Evolutionary conservation across 306 rosid genomes (phyloP).

Genomic region (Trichosanthes cucumerina): DNA sequence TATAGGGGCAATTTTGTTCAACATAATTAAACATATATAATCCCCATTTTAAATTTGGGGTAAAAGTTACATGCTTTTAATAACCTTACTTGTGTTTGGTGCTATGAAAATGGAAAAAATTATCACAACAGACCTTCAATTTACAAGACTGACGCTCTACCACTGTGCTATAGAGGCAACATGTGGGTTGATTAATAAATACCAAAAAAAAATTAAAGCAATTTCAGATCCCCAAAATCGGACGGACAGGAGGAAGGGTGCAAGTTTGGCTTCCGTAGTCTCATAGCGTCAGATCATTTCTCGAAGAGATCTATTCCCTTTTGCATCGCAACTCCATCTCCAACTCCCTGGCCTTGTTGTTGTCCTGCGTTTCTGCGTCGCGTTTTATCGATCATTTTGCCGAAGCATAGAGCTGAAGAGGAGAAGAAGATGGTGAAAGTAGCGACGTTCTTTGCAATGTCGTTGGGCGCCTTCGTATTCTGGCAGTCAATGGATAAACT

Average conservation of each 20-base stretch:
- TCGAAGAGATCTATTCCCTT: neutral
- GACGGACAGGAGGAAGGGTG: neutral
- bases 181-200: no score
- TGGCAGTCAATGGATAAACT: slow-evolving; percentile 89
- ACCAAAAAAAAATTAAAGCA: no score
- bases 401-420: neutral
- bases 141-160: neutral
- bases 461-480: slow-evolving; percentile 81
- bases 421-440: slow-evolving; percentile 66
- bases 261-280: neutral
- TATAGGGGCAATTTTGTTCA: no score
- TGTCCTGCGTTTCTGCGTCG: neutral
- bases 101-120: no score
- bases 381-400: neutral
- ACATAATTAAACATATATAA: no score
- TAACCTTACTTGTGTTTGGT: no score
- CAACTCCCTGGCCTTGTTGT: neutral
- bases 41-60: no score
- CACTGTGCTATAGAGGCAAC: neutral
- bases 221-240: no score
- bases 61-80: no score
- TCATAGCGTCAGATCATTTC: neutral
- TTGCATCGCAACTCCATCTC: neutral
- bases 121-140: neutral
- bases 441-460: slow-evolving; percentile 75